Evolutionary conservation across 1,284 basidiomycete species (phyloP), one percentile per base, ranked within the genome.

Genomic region (Meripilus lineatus): DNA sequence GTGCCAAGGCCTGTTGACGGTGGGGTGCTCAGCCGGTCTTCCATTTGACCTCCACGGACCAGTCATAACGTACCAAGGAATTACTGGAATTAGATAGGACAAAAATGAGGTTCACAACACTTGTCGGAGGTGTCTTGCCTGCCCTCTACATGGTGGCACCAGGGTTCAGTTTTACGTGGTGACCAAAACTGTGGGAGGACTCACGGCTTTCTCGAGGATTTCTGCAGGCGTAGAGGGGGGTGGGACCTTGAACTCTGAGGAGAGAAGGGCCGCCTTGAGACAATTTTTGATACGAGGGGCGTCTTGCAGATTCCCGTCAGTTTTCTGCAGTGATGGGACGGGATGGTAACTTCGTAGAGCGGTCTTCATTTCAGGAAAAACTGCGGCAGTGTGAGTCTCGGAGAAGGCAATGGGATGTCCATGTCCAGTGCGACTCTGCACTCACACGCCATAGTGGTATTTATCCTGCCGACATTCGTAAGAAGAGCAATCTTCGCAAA

Each of bases 381-480:
- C 81, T 84, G 56, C 18, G 44, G 18, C n/a, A n/a, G n/a, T n/a
- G n/a, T n/a, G n/a, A n/a, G n/a, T 17, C 38, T 47, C 42, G 18
- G 14, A 47, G 42, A 45, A 42, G 45, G 50, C 40, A 41, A 37
- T 30, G 32, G 35, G 14, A 32, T 26, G 40, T 32, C 21, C 39
- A 25, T 26, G 45, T 47, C n/a, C 28, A 30, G 8, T 30, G 28
- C 28, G n/a, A 30, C 8, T 10, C 6, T 42, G 21, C 30, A 74
- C 83, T 59, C 57, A 87, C 86, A 92, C 44, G 88, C 89, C 73
- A 90, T 82, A 6, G 88, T 91, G 10, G 88, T 89, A 58, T 89
- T 89, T 56, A 91, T 81, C 44, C 88, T 71, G 26, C 87, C 88
- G 23, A 90, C 80, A 59, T 91, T 91, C 46, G 87, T 81, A 32